Percentiles rank a stretch among this genome's conserved stretches.
phyloP scores from a whole-genome alignment of 495 filamentous ascomycete species.

The Podospora anserina region DNA sequence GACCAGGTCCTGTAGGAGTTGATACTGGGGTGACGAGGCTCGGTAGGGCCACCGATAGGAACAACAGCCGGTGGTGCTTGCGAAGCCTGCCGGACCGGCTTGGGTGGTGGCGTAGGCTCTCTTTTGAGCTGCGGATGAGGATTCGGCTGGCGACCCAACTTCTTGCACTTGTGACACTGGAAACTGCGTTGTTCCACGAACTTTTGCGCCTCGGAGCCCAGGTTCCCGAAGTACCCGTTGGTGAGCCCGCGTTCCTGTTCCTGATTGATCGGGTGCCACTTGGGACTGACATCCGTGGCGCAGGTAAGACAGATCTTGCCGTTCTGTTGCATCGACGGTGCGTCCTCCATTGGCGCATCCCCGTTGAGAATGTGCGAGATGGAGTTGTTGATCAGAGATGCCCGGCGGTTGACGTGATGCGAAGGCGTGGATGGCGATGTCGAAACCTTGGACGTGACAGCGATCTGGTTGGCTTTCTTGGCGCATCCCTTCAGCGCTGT shows the following conservation, averaged over 20 bases:
- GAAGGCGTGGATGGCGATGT: constrained; percentile 16
- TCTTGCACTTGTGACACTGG: constrained; percentile 58
- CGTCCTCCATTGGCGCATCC: constrained; percentile 20
- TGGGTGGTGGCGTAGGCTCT: constrained; percentile 35
- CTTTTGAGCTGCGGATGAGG: constrained; percentile 30
- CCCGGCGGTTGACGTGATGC: constrained; percentile 34
- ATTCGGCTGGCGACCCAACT: constrained; percentile 36
- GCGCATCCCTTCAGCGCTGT: constrained; percentile 83
- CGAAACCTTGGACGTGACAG: constrained; percentile 41
- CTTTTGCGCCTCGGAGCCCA: constrained; percentile 42
- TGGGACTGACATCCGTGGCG: constrained; percentile 56
- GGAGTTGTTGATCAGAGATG: constrained; percentile 32
- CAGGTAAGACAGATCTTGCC: constrained; percentile 56
- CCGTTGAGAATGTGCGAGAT: constrained; percentile 22
- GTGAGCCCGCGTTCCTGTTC: constrained; percentile 39
- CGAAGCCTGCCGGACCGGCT: constrained; percentile 35
- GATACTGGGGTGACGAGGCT: constrained; percentile 18
- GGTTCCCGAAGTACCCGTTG: constrained; percentile 40
- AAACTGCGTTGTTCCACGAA: constrained; percentile 51
- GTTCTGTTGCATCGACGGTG: constrained; percentile 27
- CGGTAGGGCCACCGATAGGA: constrained; percentile 45
- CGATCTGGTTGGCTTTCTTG: constrained; percentile 67
- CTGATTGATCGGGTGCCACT: constrained; percentile 54
- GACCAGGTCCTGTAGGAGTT: constrained; percentile 24
- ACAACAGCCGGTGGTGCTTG: constrained; percentile 43